Conservation (phyloP, 176 grass and related monocot species). For the Echinochloa phyllopogon region DNA sequence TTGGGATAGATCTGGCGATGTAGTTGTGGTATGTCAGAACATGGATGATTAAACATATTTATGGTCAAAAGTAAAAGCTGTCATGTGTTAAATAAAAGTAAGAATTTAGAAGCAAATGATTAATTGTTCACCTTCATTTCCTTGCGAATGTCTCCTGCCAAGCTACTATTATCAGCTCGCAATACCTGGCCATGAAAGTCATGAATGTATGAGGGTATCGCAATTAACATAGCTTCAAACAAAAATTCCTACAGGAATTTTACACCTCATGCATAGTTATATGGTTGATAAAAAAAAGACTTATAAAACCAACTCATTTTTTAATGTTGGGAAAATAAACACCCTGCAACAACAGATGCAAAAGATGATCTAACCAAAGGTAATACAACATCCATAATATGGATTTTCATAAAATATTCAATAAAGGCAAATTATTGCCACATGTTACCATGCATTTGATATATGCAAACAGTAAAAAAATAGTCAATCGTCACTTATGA, state of each 20-base stretch:
- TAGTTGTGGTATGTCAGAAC: neutral
- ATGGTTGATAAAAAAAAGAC: neutral
- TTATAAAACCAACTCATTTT: slow-evolving; percentile 18
- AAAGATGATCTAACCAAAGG: slow-evolving; percentile 24
- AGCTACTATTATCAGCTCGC: slow-evolving; percentile 91
- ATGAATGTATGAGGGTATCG: slow-evolving; percentile 14
- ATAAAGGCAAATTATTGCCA: neutral
- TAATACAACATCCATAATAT: slow-evolving; percentile 1
- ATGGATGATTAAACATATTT: neutral
- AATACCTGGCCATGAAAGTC: slow-evolving; percentile 63
- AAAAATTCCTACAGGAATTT: slow-evolving; percentile 2
- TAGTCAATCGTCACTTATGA: slow-evolving; percentile 8
- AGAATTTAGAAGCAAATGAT: neutral
- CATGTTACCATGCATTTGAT: slow-evolving; percentile 9
- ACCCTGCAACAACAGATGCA: neutral
- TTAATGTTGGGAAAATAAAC: neutral
- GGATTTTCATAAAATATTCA: neutral
- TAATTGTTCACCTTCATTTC: slow-evolving; percentile 84
- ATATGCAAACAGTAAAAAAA: slow-evolving; percentile 6
- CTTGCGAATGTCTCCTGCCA: slow-evolving; percentile 97
- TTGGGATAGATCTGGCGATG: neutral
- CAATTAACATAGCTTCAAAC: neutral
- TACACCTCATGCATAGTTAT: neutral
- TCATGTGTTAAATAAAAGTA: slow-evolving; percentile 7
- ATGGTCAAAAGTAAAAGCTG: neutral